Conservation (phyloP, 1,284 basidiomycete genomes). For the Testicularia cyperi region DNA sequence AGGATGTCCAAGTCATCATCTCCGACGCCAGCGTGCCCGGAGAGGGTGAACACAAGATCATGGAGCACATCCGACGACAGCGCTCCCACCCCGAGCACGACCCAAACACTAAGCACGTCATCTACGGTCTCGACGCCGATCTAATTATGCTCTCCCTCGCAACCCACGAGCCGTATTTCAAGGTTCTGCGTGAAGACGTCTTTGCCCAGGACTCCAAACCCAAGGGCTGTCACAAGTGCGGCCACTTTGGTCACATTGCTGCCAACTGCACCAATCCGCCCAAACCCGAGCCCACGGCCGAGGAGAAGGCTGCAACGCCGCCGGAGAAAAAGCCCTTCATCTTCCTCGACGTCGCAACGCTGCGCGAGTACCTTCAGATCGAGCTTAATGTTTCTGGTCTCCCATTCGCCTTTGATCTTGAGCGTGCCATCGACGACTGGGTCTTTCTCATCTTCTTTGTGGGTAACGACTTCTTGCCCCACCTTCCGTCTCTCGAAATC, state of each 20-base stretch:
- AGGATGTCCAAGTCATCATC: constrained; percentile 77
- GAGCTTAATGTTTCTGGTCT: constrained; percentile 80
- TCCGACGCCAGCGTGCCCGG: constrained; percentile 96
- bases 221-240: constrained; percentile 78
- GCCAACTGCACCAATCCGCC: constrained; percentile 73
- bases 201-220: constrained; percentile 73
- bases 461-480: constrained; percentile 98
- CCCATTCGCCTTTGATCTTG: constrained; percentile 88
- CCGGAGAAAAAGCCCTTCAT: constrained; percentile 94
- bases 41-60: constrained; percentile 99
- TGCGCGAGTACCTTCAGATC: constrained; percentile 95
- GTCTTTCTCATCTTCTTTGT: constrained; percentile 99
- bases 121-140: constrained; percentile 98
- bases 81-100: constrained; percentile 83
- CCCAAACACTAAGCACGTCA: constrained; percentile 93
- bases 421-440: constrained; percentile 99
- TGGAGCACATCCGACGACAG: constrained; percentile 95
- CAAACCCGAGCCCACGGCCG: constrained; percentile 56
- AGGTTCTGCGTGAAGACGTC: constrained; percentile 95
- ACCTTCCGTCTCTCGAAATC: constrained; percentile 96
- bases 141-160: constrained; percentile 97
- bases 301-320: constrained; percentile 62
- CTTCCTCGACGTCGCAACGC: constrained; percentile 91
- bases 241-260: constrained; percentile 89
- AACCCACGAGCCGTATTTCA: constrained; percentile 96